A percentile compares a stretch with the other conserved stretches of the same genome.
Conservation (phyloP, 1,139 yeast genomes). For the Geotrichum europaeum region DNA sequence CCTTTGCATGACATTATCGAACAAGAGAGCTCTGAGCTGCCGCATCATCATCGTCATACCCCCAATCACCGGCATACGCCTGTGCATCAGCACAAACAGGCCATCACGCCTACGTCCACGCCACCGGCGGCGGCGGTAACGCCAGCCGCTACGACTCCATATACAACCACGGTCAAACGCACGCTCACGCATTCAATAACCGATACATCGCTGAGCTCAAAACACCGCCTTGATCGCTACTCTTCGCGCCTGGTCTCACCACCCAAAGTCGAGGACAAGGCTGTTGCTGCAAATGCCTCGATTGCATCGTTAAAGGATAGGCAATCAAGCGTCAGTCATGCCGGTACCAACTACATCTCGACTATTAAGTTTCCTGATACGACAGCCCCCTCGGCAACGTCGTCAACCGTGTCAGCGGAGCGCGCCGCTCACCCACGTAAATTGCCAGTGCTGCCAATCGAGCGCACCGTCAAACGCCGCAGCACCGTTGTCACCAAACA, state of each 20-base stretch:
- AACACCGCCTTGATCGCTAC: background rate
- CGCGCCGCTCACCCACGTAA: background rate
- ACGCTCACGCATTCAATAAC: background rate
- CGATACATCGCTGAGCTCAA: background rate
- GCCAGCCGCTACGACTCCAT: background rate
- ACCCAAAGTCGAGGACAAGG: background rate
- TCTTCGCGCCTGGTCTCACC: background rate
- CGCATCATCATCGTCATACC: background rate
- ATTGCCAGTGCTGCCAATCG: background rate
- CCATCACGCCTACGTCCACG: background rate
- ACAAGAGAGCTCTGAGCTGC: background rate
- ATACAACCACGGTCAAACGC: background rate
- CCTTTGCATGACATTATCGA: background rate
- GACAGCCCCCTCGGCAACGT: background rate
- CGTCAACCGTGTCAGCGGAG: background rate
- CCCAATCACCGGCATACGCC: background rate
- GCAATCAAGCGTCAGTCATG: background rate
- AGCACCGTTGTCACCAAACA: background rate
- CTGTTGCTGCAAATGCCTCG: background rate
- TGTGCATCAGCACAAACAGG: background rate
- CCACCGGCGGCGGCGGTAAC: background rate
- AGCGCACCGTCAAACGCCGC: background rate
- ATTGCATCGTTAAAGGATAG: background rate
- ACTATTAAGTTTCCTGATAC: background rate
- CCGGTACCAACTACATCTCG: background rate